Evolutionary conservation across 305 asterid genomes (phyloP), one percentile per base, ranked within the genome.

Genomic region (Solanum hybrid): DNA sequence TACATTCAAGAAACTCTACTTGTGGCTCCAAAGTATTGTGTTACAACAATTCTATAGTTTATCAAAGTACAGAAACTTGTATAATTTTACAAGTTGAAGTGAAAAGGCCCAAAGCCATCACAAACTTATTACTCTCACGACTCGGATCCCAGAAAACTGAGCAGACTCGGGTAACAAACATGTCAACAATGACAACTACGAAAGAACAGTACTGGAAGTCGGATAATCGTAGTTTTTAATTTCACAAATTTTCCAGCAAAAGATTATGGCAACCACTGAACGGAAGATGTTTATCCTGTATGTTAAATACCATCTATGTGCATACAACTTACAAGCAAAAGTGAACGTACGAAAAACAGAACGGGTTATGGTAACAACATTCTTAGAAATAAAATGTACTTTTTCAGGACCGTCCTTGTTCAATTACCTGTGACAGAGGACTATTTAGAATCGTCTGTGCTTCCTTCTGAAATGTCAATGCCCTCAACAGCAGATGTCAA

Each of bases 401-500:
- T 41, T 37, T 27, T 83, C 38, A 3, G 20, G 73, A 27, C 10
- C 0, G 29, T 89, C 90, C 51, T 80, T 34, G 41, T 70, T 20
- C 17, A 41, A 36, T 89, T 80, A 33, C 73, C 85, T 32, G 81
- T 10, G 45, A 32, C 39, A 10, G 45, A 80, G 11, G 73, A 33
- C 79, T 80, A 70, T 26, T 89, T 80, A 12, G 90, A 33, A 26
- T 31, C n/a, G 13, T 51, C 22, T 32, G 17, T 65, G 14, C 57
- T 27, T 33, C 80, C 89, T 79, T 72, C 89, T 26, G 29, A 33
- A 84, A 84, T 70, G 80, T 39, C 78, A 37, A 89, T 38, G 45
- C 61, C 91, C 70, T 84, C 78, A 38, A 70, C 82, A 37, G 75
- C 76, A 36, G 85, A 57, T n/a, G 89, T 32, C 70, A 84, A 82